Base-by-base conservation (phyloP, 164 flowering plant genomes). In the Kalanchoe fedtschenkoi region DNA sequence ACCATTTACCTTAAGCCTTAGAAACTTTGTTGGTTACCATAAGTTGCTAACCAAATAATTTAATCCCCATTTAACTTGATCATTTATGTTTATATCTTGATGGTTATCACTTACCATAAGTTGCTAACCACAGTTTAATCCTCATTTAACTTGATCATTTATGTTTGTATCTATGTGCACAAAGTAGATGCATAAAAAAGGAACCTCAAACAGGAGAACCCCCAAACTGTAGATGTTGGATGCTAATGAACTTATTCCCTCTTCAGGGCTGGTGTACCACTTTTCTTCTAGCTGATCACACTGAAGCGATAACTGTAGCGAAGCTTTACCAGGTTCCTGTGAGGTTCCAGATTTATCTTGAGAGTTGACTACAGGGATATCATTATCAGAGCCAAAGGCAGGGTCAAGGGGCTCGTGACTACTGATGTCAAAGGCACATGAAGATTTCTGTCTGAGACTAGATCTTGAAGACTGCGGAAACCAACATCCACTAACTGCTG, bases 121-220 rank as follows among this genome's bases (percentile, higher is more conserved):
- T 19, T 47, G 54, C 24, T 21, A 2, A 2, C 22, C 54, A 9
- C 8, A 10, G 29, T 47, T 19, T 29, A 7, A 21, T 6, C 1
- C 54, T 22, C 28, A 22, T 46, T 46, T 1, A 22, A 22, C 29
- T 22, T 46, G 54, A 29, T 47, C 30, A 43, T 43, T 42, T 34
- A 47, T 5, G 55, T 6, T 30, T 38, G 26, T 57, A 41, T 62
- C 51, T 16, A 34, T 42, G 43, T 44, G 41, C 2, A 54, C 26
- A 39, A 6, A 55, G 14, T 7, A 66, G 19, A 41, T 21, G 13
- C 34, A 63, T 30, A 21, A 43, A 56, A 24, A 55, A 37, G 78
- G 6, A 43, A 93, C 99, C 99, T 93, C 99, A 78, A 93, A 93
- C 34, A 93, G 83, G 68, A 93, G 87, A 72, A 93, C 79, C 55